Percentiles rank a stretch among this genome's conserved stretches.
phyloP scores from a whole-genome alignment of 2,329 filamentous ascomycete species.

The Aspergillus ibericus region DNA sequence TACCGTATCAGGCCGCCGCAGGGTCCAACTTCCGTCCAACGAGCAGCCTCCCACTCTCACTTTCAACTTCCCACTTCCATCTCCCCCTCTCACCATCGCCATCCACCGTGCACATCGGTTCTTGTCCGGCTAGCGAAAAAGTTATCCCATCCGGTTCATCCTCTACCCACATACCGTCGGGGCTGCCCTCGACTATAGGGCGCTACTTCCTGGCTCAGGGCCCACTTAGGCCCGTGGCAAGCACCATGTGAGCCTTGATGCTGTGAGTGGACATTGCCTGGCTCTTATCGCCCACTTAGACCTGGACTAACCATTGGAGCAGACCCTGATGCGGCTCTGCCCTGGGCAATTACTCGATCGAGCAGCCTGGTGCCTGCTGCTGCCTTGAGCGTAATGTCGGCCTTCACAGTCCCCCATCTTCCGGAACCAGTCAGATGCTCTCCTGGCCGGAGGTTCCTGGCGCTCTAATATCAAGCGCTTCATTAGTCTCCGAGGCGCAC shows the following conservation, averaged over 20 bases:
- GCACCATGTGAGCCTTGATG: not conserved
- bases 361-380: conserved; percentile 1
- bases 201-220: not conserved
- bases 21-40: not conserved
- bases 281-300: not conserved
- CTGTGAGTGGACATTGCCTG: not conserved
- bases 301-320: not conserved
- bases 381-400: conserved; percentile 7
- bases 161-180: not conserved
- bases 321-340: conserved; percentile 2
- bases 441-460: conserved; percentile 3
- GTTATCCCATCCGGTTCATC: not conserved
- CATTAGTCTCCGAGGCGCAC: conserved; percentile 25
- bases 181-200: not conserved
- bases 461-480: conserved; percentile 2
- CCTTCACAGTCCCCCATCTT: not conserved
- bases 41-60: no score
- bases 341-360: not conserved
- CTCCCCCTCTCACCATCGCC: not conserved
- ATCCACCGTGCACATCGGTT: not conserved
- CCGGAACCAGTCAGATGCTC: not conserved
- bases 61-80: no score
- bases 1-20: conserved; percentile 7
- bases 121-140: not conserved
- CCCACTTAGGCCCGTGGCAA: not conserved